Evolutionary conservation across 345 rosid species (phyloP), one percentile per base, ranked within the genome.

Genomic region (Capsella bursapastoris): DNA sequence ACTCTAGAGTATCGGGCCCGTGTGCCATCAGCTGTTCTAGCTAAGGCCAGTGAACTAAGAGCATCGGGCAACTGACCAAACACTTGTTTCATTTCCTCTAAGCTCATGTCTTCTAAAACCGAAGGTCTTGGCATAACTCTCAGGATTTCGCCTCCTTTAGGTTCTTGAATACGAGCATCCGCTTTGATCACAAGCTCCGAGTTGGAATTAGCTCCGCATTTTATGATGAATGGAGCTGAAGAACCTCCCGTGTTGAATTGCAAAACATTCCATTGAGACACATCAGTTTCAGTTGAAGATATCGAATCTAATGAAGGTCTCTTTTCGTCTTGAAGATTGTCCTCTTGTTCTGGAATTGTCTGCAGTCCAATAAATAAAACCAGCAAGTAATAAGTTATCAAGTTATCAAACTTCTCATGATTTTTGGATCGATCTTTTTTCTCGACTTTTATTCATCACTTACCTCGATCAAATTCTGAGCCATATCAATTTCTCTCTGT

Each of bases 51-150:
- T 76, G 93, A 87, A 81, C 94, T 92, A 34, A 96, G 84, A 15
- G 99, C 99, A 79, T 96, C 98, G 0, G 99, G 99, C 45, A 96
- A 91, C 68, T 86, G 89, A 7, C 87, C 83, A 84, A 96, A 95
- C 60, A 86, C 82, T 62, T 87, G 86, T 83, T 92, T 95, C 83
- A 90, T 88, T 69, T 89, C 97, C 66, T 92, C 99, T 81, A 95
- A 79, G 80, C 79, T 85, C 87, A 80, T 83, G 56, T 85, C 88
- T 78, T 95, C 97, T 60, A 95, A 59, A 66, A 90, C 85, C 4
- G 96, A 80, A n/a, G 99, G 99, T 71, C 83, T 87, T 45, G 98
- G 99, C 43, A 90, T 97, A n/a, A 95, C 97, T 76, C 97, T 88
- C 69, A 95, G 79, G 3, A 95, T 87, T 80, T 95, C 99, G 5